phyloP scores from a whole-genome alignment of 306 rosid genomes.

The Casuarina equisetifolia region DNA sequence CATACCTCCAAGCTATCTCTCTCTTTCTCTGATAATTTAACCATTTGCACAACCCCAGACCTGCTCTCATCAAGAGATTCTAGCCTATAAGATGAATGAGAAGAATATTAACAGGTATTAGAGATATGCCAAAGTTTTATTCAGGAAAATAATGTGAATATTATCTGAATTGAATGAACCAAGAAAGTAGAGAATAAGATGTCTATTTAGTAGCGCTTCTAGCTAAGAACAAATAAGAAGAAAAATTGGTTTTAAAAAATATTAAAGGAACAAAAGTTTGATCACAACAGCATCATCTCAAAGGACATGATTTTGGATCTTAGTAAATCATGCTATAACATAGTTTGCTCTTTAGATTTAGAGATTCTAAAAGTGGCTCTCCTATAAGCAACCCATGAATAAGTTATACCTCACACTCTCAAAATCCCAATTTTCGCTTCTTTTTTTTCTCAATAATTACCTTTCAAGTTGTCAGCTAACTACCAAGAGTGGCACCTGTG shows the following conservation, averaged over 20 bases:
- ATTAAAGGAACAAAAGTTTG: constrained; percentile 11
- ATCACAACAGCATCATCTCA: constrained; percentile 5
- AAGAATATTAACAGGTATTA: constrained; percentile 12
- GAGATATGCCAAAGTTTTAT: neutral
- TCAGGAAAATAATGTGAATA: constrained; percentile 4
- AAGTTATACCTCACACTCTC: neutral
- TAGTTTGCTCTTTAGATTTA: neutral
- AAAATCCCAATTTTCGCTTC: neutral
- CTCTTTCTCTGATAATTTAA: constrained; percentile 95
- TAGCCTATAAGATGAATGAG: constrained; percentile 55
- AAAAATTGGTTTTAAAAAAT: neutral
- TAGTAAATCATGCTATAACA: neutral
- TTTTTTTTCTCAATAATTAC: neutral
- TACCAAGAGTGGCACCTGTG: neutral
- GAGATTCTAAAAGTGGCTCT: neutral
- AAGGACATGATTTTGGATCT: constrained; percentile 7
- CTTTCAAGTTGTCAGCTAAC: neutral
- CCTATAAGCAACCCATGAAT: neutral
- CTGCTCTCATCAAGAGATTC: constrained; percentile 85
- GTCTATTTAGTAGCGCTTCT: too few relatives aligned
- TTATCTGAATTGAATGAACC: neutral
- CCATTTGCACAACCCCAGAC: constrained; percentile 96
- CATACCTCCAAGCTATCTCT: constrained; percentile 88
- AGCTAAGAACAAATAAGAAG: neutral
- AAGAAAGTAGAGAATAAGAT: neutral